Base-by-base conservation (phyloP, 306 rosid genomes). In the Neltuma alba region DNA sequence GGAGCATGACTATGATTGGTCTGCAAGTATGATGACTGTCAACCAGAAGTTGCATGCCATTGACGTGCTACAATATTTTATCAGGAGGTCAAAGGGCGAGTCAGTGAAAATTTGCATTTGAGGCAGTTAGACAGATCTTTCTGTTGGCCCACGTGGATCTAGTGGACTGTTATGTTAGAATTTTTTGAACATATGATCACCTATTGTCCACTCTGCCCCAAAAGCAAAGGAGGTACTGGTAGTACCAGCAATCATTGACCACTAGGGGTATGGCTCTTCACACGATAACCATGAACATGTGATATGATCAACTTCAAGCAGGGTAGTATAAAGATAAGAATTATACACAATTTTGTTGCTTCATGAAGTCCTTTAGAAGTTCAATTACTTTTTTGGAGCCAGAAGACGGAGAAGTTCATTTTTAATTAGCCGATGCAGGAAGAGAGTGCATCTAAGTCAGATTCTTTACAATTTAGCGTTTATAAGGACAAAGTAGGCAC, bases 201-300 rank as follows among this genome's bases (percentile, higher is more conserved):
- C 38, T 55, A 47, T 36, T 41, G 40, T 52, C 58, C 70, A 16
- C 41, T 55, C 18, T n/a, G 58, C 47, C 64, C 73, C 54, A 33
- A 15, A 45, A 64, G 76, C 37, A 83, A 65, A 62, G 13, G 48
- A 33, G 40, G 16, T 38, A 69, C 47, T 28, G 44, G 42, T 75
- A 30, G 81, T 70, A 38, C 78, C 52, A 30, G 52, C 75, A 74
- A 70, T 79, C 64, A 48, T 52, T 70, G 50, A 47, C 15, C 52
- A 61, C 11, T 64, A 15, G 47, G 78, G 20, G 58, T 37, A 60
- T 65, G 42, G 55, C 25, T 20, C 23, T 31, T 44, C 7, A 36
- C 76, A 27, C 41, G 38, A 41, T 70, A 21, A 37, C 54, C 69
- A 74, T 21, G 61, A 28, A 16, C 63, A 75, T 31, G 67, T 21